Conservation (phyloP, 169 alveolate species). For the Plasmodium vivax region DNA sequence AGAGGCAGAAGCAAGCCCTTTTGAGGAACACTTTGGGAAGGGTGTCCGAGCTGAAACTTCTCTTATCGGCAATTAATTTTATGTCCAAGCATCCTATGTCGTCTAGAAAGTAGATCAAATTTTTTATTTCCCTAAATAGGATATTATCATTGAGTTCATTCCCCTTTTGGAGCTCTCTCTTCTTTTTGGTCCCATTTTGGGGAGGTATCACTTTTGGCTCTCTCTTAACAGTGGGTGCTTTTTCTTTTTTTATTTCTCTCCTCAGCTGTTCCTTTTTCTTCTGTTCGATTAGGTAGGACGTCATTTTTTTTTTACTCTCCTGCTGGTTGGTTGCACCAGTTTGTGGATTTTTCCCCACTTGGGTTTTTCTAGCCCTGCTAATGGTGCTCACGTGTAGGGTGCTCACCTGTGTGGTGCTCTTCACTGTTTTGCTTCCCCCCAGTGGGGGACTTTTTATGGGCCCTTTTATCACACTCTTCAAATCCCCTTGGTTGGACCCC, state of each 20-base stretch:
- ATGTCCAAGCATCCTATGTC: slow-evolving; percentile 66
- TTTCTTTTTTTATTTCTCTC: neutral
- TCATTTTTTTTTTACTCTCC: neutral
- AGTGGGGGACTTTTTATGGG: neutral
- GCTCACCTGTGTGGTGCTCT: neutral
- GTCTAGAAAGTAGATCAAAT: slow-evolving; percentile 49
- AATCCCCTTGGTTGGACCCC: neutral
- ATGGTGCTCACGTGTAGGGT: neutral
- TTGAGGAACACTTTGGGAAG: slow-evolving; percentile 42
- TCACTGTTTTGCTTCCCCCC: neutral
- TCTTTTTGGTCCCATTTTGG: neutral
- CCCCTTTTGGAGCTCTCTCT: neutral
- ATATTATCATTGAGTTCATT: slow-evolving; percentile 14
- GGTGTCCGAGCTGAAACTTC: slow-evolving; percentile 14
- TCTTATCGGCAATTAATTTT: slow-evolving; percentile 49
- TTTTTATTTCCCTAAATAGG: slow-evolving; percentile 50
- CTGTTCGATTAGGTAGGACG: neutral
- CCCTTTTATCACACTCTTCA: neutral
- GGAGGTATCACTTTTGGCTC: neutral
- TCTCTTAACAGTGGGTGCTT: neutral
- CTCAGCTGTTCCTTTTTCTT: neutral
- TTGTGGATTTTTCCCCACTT: neutral
- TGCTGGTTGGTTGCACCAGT: neutral
- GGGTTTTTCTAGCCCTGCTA: neutral
- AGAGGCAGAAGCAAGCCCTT: slow-evolving; percentile 38